These are phyloP conservation scores for Tephrocybe sp. DNA, from an alignment of 768 basidiomycete species.

Conservation along the genomic window DNA sequence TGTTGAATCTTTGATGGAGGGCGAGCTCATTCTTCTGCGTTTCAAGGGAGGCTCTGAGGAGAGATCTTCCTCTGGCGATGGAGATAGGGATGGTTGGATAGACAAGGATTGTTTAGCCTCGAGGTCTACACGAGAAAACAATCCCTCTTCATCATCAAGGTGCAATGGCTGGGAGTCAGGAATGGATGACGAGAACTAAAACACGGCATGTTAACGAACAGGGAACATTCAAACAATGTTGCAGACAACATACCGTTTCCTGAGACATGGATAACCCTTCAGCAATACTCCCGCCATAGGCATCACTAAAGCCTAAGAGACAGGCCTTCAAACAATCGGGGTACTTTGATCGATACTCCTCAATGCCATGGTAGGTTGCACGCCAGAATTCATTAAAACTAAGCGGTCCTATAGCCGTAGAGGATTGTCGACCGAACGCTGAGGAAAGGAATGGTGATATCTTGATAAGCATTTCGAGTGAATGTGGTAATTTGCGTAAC, in stretches of 20 bases:
- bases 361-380: slow-evolving; percentile 45
- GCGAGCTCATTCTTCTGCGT: background rate
- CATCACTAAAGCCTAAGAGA: slow-evolving; percentile 43
- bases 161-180: slow-evolving; percentile 28
- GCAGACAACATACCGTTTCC: slow-evolving; percentile 25
- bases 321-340: slow-evolving; percentile 45
- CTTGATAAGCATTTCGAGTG: slow-evolving; percentile 34
- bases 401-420: slow-evolving; percentile 45
- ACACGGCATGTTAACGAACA: background rate
- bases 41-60: slow-evolving; percentile 4
- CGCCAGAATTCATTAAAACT: slow-evolving; percentile 60
- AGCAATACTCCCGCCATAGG: slow-evolving; percentile 46
- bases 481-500: slow-evolving; percentile 36
- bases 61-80: background rate
- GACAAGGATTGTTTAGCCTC: background rate
- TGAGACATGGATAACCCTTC: slow-evolving; percentile 41
- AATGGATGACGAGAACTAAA: slow-evolving; percentile 14
- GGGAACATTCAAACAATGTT: background rate
- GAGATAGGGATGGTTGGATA: background rate
- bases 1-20: background rate
- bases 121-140: background rate
- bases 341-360: slow-evolving; percentile 32
- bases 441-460: slow-evolving; percentile 47
- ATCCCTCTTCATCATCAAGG: background rate
- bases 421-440: slow-evolving; percentile 41